Evolutionary conservation across 257 asterid species (phyloP).

Genomic region (Leptodermis oblonga): DNA sequence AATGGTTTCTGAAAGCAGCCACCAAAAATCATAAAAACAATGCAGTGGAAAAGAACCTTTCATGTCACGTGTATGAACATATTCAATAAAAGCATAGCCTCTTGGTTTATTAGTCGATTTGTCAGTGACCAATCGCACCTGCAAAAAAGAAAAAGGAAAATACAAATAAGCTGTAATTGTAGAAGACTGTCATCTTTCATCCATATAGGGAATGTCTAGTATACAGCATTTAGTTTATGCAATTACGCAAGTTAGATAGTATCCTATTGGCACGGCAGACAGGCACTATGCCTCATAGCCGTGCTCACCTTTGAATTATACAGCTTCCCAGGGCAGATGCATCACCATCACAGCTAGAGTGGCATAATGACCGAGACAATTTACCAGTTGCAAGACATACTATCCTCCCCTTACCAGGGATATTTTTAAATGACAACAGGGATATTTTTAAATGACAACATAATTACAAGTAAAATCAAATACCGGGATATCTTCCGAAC

Average conservation of each 20-base stretch:
- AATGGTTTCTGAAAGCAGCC: too few relatives aligned
- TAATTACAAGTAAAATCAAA: slow-evolving; percentile 38
- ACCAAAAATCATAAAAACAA: not conserved
- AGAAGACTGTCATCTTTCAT: slow-evolving; percentile 11
- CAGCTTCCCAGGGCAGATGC: slow-evolving; percentile 91
- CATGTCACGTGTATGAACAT: slow-evolving; percentile 86
- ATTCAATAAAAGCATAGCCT: slow-evolving; percentile 96
- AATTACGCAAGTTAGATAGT: slow-evolving; percentile 18
- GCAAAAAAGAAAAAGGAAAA: slow-evolving; percentile 29
- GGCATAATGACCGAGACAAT: slow-evolving; percentile 66
- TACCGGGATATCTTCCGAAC: slow-evolving; percentile 70
- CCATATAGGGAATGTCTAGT: slow-evolving; percentile 15
- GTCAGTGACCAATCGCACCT: slow-evolving; percentile 85
- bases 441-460: slow-evolving; percentile 40
- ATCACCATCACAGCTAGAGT: slow-evolving; percentile 93
- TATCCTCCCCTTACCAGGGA: slow-evolving; percentile 99
- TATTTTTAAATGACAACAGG: slow-evolving; percentile 46
- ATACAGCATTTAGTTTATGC: slow-evolving; percentile 16
- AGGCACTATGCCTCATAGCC: slow-evolving; percentile 98
- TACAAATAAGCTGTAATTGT: slow-evolving; percentile 23
- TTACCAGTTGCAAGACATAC: slow-evolving; percentile 67
- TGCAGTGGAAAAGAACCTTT: slow-evolving; percentile 50
- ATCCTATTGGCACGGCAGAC: slow-evolving; percentile 96
- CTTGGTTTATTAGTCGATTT: slow-evolving; percentile 73
- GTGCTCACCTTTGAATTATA: slow-evolving; percentile 96